Evolutionary conservation across 495 filamentous ascomycete genomes (phyloP), one percentile per base, ranked within the genome.

Genomic region (Hypoxylon cercidicola): DNA sequence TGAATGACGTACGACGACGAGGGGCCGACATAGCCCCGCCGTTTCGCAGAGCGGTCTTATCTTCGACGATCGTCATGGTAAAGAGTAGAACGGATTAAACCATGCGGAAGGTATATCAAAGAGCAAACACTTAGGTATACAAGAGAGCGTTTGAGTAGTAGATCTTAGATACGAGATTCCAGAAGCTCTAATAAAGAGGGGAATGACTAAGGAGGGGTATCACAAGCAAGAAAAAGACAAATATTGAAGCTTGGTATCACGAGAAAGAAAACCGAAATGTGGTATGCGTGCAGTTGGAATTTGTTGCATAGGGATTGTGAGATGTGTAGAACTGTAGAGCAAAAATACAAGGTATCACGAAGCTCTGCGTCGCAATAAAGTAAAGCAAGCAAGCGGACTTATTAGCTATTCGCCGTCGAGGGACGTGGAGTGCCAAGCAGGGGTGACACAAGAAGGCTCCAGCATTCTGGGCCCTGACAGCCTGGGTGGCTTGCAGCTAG

Each of bases 141-240:
- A 1, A 7, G 7, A 16, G 3, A 9, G 4, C 11, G 34, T 37
- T 37, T 37, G 34, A 37, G 13, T 11, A 37, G 39, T 41, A 41
- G 39, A 41, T 41, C 2, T 37, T 12, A 37, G 8, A 28, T 28
- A 28, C 25, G 3, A 28, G 25, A 7, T 3, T 28, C n/a, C n/a
- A n/a, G 7, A 28, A 28, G 25, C 25, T 39, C 11, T 32, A 35
- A 40, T 34, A 21, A 48, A 56, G 48, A 41, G 48, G 61, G 46
- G 52, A 53, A 57, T 47, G 39, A 58, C 52, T 15, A 58, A 67
- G 40, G 64, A 67, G 64, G 64, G 55, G 58, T 63, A 63, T 68
- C 59, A 68, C 48, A 68, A 37, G 46, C n/a, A 61, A 57, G 51
- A n/a, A 56, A 39, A 50, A 59, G 19, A 28, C n/a, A 39, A 59